Conservation (phyloP, 2,329 filamentous ascomycete species). For the Neofusicoccum ribis region DNA sequence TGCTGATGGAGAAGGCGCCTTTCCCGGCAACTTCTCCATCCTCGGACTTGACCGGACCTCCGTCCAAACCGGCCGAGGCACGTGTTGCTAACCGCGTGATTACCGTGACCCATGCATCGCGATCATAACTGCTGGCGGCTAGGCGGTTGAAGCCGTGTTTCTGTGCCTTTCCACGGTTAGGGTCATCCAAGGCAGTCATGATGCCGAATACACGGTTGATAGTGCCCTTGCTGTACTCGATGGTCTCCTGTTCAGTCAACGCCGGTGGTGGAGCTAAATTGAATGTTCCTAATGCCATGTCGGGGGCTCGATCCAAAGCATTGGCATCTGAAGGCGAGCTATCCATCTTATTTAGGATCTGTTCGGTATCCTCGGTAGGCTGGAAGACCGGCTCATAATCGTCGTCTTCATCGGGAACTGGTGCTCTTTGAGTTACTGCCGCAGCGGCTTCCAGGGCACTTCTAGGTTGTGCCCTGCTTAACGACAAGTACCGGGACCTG, state of each 20-base stretch:
- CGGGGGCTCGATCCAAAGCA: slow-evolving; percentile 32
- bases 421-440: slow-evolving; percentile 30
- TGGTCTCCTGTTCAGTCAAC: slow-evolving; percentile 69
- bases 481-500: slow-evolving; percentile 42
- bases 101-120: slow-evolving; percentile 88
- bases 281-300: slow-evolving; percentile 70
- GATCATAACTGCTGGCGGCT: slow-evolving; percentile 79
- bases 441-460: slow-evolving; percentile 31
- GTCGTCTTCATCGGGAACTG: slow-evolving; percentile 72
- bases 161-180: slow-evolving; percentile 46
- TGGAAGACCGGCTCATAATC: slow-evolving; percentile 91
- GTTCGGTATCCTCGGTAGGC: slow-evolving; percentile 73
- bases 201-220: slow-evolving; percentile 77
- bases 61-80: slow-evolving; percentile 69
- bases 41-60: slow-evolving; percentile 58
- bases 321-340: slow-evolving; percentile 62
- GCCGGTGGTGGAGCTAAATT: slow-evolving; percentile 74
- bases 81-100: slow-evolving; percentile 83
- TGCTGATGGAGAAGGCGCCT: slow-evolving; percentile 54
- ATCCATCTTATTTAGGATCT: slow-evolving; percentile 76
- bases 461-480: slow-evolving; percentile 34
- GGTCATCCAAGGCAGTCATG: slow-evolving; percentile 71
- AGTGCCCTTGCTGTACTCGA: slow-evolving; percentile 72
- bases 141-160: slow-evolving; percentile 76
- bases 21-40: slow-evolving; percentile 25